These are phyloP conservation scores for Medicago ruthenica DNA, from an alignment of 306 rosid genomes.

Conservation along the genomic window DNA sequence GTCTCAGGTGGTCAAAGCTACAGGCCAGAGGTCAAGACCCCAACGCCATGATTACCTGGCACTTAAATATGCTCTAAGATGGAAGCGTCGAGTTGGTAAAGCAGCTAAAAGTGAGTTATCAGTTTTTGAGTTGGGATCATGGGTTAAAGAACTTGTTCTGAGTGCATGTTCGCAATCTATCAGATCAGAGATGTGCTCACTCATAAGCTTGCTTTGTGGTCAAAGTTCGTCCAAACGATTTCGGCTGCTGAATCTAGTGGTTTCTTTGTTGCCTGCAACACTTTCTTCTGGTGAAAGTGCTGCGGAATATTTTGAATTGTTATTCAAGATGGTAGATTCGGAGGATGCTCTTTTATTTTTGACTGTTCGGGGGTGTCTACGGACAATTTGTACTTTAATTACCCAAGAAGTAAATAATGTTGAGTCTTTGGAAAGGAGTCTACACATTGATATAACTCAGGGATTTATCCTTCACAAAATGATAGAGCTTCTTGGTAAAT, in stretches of 20 bases:
- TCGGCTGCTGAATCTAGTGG: constrained; percentile 83
- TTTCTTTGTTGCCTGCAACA: constrained; percentile 87
- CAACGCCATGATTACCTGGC: constrained; percentile 85
- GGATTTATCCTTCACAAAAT: constrained; percentile 97
- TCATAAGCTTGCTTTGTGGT: constrained; percentile 83
- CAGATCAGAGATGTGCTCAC: constrained; percentile 95
- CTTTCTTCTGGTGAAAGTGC: constrained; percentile 95
- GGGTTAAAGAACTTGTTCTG: constrained; percentile 98
- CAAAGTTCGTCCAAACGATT: constrained; percentile 87
- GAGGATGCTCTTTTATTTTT: constrained; percentile 95
- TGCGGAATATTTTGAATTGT: constrained; percentile 93
- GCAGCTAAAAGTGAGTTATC: constrained; percentile 76
- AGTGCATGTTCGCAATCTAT: constrained; percentile 99
- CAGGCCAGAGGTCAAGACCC: constrained; percentile 75
- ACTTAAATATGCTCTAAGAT: constrained; percentile 84
- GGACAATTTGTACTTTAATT: constrained; percentile 78
- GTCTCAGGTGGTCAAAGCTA: constrained; percentile 81
- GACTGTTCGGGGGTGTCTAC: constrained; percentile 82
- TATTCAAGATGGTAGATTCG: constrained; percentile 91
- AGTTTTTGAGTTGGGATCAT: constrained; percentile 91
- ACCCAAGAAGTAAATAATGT: constrained; percentile 86
- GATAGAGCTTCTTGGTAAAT: constrained; percentile 96
- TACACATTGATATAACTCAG: constrained; percentile 93
- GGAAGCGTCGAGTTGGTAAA: constrained; percentile 83
- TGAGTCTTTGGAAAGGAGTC: constrained; percentile 93